Conservation (phyloP, 2,329 filamentous ascomycete genomes). For the Niveomyces coronatus region DNA sequence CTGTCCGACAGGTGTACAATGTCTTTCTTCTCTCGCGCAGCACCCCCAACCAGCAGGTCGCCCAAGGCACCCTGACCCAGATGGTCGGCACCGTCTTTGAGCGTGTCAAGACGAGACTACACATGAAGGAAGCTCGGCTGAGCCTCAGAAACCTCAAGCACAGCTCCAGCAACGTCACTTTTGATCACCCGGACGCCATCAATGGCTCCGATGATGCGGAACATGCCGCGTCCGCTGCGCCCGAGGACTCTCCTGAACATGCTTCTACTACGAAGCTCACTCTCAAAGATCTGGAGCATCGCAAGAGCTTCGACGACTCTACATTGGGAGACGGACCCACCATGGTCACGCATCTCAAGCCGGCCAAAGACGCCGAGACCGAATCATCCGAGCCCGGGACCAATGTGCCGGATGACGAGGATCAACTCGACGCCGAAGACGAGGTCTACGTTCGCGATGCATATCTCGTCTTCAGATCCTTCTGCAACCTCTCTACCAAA, state of each 20-base stretch:
- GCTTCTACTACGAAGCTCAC: conserved; percentile 47
- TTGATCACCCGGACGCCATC: conserved; percentile 30
- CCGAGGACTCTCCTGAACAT: conserved; percentile 16
- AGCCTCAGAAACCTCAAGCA: conserved; percentile 43
- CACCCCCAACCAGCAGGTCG: conserved; percentile 90
- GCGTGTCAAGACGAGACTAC: conserved; percentile 74
- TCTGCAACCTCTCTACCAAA: conserved; percentile 96
- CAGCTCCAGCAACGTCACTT: conserved; percentile 41
- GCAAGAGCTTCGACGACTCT: conserved; percentile 60
- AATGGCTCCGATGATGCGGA: conserved; percentile 29
- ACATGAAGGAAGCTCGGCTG: conserved; percentile 73
- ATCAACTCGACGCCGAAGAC: conserved; percentile 63
- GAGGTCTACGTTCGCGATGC: conserved; percentile 96
- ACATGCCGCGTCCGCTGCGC: conserved; percentile 20
- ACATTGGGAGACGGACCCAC: conserved; percentile 56
- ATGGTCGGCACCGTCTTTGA: conserved; percentile 99
- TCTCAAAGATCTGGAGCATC: conserved; percentile 54
- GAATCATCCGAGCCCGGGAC: conserved; percentile 21
- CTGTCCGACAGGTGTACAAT: conserved; percentile 96
- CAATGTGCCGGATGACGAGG: conserved; percentile 41
- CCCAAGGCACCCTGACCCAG: conserved; percentile 91
- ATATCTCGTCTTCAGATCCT: conserved; percentile 92
- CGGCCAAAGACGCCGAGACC: conserved; percentile 25
- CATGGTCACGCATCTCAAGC: conserved; percentile 53
- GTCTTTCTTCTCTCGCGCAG: conserved; percentile 94